Evolutionary conservation across 2,329 filamentous ascomycete genomes (phyloP).

Genomic region (Incumbomyces delicatus): DNA sequence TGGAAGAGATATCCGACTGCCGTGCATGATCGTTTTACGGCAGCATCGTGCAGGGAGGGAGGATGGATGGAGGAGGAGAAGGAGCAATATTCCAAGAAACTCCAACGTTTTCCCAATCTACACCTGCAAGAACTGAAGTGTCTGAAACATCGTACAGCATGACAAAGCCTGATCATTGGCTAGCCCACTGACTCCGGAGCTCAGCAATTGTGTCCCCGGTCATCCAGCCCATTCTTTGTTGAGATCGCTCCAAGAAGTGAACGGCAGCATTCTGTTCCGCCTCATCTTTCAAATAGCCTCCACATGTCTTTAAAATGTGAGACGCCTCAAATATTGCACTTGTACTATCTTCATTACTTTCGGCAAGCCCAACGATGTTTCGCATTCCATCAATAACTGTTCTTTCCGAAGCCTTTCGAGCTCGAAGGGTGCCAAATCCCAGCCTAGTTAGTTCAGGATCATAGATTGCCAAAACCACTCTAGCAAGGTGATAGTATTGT

Average conservation of each 20-base stretch:
- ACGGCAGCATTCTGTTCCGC: slow-evolving; percentile 11
- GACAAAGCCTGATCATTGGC: not conserved
- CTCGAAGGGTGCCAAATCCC: slow-evolving; percentile 9
- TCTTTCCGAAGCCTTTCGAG: slow-evolving; percentile 10
- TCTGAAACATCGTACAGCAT: too few species aligned
- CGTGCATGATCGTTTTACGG: too few species aligned
- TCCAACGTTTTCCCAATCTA: too few species aligned
- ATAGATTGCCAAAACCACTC: slow-evolving; percentile 34
- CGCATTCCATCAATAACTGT: slow-evolving; percentile 9
- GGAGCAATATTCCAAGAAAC: too few species aligned
- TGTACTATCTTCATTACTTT: slow-evolving; percentile 9
- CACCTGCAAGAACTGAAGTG: too few species aligned
- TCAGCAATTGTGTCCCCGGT: slow-evolving; percentile 10
- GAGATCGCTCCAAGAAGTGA: slow-evolving; percentile 8
- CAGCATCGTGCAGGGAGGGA: too few species aligned
- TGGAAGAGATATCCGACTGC: too few species aligned
- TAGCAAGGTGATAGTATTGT: slow-evolving; percentile 37
- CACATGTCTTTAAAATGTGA: slow-evolving; percentile 13
- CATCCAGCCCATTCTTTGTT: slow-evolving; percentile 11
- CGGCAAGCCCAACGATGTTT: slow-evolving; percentile 10
- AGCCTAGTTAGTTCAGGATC: slow-evolving; percentile 30
- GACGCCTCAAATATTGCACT: slow-evolving; percentile 13
- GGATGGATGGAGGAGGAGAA: too few species aligned
- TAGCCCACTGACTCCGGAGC: slow-evolving; percentile 8
- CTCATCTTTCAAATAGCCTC: slow-evolving; percentile 10